Evolutionary conservation across 805 yeast genomes (phyloP).

Genomic region (Teunomyces kruisii): DNA sequence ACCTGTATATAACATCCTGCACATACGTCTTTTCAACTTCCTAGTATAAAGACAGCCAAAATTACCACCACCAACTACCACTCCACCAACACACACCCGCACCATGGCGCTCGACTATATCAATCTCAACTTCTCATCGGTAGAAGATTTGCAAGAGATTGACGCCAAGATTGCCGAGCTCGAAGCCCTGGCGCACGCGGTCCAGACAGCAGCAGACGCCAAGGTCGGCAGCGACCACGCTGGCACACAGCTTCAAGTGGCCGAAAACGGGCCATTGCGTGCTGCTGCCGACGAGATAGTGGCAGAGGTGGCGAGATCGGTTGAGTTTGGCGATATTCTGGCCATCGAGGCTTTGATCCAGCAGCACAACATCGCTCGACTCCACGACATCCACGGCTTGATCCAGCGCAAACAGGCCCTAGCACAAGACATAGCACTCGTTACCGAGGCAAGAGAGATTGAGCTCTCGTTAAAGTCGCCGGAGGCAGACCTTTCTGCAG

Average conservation of each 20-base stretch:
- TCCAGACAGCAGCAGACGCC: constrained; percentile 14
- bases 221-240: constrained; percentile 6
- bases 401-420: background rate
- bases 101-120: constrained; percentile 22
- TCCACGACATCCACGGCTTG: background rate
- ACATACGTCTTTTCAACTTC: background rate
- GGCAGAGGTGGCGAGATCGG: constrained; percentile 1
- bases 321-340: background rate
- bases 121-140: constrained; percentile 31
- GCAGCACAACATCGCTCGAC: background rate
- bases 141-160: constrained; percentile 32
- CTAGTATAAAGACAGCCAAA: background rate
- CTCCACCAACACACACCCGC: no score
- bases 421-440: background rate
- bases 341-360: background rate
- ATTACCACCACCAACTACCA: no score
- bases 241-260: background rate
- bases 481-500: background rate
- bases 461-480: background rate
- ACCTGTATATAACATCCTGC: no score
- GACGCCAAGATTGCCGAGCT: constrained; percentile 26
- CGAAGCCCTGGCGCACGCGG: constrained; percentile 16
- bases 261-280: constrained; percentile 14
- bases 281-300: constrained; percentile 4
- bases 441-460: background rate